Evolutionary conservation across 1,284 basidiomycete genomes (phyloP).

Genomic region (Heliocybe sulcata): DNA sequence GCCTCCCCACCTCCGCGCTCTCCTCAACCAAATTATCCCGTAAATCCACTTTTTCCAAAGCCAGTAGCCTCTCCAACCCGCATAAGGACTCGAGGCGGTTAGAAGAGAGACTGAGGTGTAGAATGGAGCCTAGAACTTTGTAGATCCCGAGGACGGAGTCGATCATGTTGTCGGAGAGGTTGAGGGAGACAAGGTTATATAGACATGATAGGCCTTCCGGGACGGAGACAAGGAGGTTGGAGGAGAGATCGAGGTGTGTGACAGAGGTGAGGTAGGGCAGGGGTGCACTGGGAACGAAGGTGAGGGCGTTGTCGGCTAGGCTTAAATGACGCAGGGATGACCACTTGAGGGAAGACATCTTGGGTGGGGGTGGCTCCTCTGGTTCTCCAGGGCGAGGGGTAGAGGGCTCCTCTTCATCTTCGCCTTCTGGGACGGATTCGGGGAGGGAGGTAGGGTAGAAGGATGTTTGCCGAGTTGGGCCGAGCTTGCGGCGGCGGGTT

Average conservation of each 20-base stretch:
- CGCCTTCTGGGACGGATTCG: constrained; percentile 53
- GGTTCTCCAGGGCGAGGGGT: constrained; percentile 16
- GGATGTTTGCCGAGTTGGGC: constrained; percentile 34
- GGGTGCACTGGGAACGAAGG: constrained; percentile 71
- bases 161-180: constrained; percentile 93
- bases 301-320: constrained; percentile 78
- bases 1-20: constrained; percentile 77
- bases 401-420: constrained; percentile 16
- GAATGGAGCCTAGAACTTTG: constrained; percentile 71
- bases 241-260: constrained; percentile 85
- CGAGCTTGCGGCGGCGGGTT: constrained; percentile 37
- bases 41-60: constrained; percentile 84
- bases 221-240: constrained; percentile 83
- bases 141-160: constrained; percentile 91
- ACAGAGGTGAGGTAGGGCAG: constrained; percentile 70
- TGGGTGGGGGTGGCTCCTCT: constrained; percentile 21
- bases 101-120: constrained; percentile 68
- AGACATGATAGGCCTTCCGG: constrained; percentile 72
- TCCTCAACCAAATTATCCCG: constrained; percentile 80
- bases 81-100: constrained; percentile 93
- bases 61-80: constrained; percentile 83
- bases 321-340: constrained; percentile 70
- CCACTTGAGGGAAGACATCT: constrained; percentile 69
- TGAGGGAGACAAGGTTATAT: constrained; percentile 78
- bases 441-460: constrained; percentile 48